phyloP scores from a whole-genome alignment of 257 asterid species.

The Vinca minor region DNA sequence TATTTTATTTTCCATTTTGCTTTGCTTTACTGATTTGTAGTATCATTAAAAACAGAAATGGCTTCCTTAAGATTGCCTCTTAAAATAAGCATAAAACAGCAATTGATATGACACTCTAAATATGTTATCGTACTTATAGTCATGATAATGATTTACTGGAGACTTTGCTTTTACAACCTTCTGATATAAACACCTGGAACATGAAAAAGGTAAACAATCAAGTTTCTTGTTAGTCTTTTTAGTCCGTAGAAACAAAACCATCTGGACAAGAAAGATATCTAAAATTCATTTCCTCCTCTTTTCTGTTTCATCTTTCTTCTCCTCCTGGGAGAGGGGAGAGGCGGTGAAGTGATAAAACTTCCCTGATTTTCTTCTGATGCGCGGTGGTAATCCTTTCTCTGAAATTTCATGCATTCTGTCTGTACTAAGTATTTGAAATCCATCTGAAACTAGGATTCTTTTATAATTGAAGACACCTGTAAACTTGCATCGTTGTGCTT shows the following conservation, averaged over 20 bases:
- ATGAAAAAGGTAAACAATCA: not conserved
- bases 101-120: not conserved
- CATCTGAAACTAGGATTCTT: not conserved
- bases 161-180: not conserved
- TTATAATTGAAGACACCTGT: not conserved
- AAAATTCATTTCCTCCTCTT: not conserved
- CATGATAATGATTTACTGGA: not conserved
- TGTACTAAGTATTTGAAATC: not conserved
- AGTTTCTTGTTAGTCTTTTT: not conserved
- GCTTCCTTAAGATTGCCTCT: not conserved
- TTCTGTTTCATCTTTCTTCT: not conserved
- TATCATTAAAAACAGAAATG: not conserved
- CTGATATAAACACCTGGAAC: not conserved
- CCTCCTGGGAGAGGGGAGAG: not conserved
- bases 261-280: not conserved
- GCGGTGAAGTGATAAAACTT: not conserved
- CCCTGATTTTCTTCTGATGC: not conserved
- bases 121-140: not conserved
- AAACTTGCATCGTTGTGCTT: not conserved
- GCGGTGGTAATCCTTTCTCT: not conserved
- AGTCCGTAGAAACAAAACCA: not conserved
- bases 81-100: not conserved
- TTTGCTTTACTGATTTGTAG: not conserved
- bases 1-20: not conserved
- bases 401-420: not conserved